Evolutionary conservation across 768 basidiomycete species (phyloP), one percentile per base, ranked within the genome.

Genomic region (Lactarius indigo): DNA sequence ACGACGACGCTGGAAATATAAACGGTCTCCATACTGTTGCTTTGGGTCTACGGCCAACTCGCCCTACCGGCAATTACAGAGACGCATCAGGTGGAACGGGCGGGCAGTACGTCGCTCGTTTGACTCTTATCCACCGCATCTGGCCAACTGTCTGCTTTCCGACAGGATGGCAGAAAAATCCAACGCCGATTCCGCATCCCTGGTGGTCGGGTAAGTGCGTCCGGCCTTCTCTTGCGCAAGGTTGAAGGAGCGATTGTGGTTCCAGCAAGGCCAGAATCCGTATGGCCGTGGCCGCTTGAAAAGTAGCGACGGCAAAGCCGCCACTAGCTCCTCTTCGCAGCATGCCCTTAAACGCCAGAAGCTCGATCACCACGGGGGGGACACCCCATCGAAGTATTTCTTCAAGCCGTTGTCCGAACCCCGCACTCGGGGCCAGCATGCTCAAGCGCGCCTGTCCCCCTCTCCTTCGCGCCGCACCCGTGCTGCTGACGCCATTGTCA

Each of bases 71-170:
- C 57, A 59, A 64, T 39, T 56, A 12, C 41, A 67, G 66, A 39
- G 62, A 67, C 39, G 52, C 66, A 31, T 63, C 66, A 47, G 62
- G 62, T 55, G 35, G 42, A 26, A 31, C 61, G 50, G 26, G 56
- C 44, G n/a, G 35, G 39, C 12, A 5, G 66, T 67, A 47, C 62
- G 66, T 64, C 33, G 18, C 23, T 37, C 28, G n/a, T 59, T 37
- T 8, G 5, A 1, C 31, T 37, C 26, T 30, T 3, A 20, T 2
- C 17, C n/a, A 23, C 31, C 28, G 61, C 57, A 41, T 39, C 30
- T 58, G 31, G 35, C n/a, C 50, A 41, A 31, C 28, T 3, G 23
- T 42, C 13, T 30, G 17, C 60, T 10, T 26, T 13, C 30, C 31
- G 18, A 58, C 56, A 66, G 65, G 65, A 62, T 66, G 65, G 65